Evolutionary conservation across 345 rosid genomes (phyloP), one percentile per base, ranked within the genome.

Genomic region (Firmiana major): DNA sequence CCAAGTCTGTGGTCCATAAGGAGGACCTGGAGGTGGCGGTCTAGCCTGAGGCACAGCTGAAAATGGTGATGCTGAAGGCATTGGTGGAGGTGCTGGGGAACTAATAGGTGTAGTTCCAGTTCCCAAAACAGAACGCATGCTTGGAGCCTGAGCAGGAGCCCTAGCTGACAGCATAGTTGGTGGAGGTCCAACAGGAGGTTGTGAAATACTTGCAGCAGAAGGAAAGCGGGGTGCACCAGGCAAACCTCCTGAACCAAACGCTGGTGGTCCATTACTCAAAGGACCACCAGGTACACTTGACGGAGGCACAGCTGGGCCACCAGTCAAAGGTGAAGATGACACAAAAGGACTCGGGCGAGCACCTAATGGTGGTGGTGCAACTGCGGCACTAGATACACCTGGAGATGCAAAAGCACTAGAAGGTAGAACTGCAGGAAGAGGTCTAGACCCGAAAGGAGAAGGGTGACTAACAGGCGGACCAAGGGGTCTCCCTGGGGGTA

Each of bases 1-100:
- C 86, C 84, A 85, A 49, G 91, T 70, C 77, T 88, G 97, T 81
- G 87, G 84, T 67, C 90, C 93, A 83, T 85, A 95, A 71, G 99
- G 91, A 74, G 85, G 81, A 84, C 81, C 86, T 43, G 86, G 51
- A 16, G 90, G 84, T 11, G 88, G 87, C 11, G 81, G 81, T 46
- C 82, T 79, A 38, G 85, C 87, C 76, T 82, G 91, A 75, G 90
- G 84, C 63, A 86, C 80, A 26, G 82, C 86, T 10, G 88, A 84
- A 80, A 82, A 90, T 38, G 85, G 85, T 67, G 85, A 70, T 38
- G 84, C 79, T 60, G 81, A 80, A 57, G 81, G 76, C 78, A 79
- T 63, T 4, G 89, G 87, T 77, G 89, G 87, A 63, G 76, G 63
- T 43, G 75, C 81, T 48, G 82, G 87, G 38, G 88, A 77, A 80